Conservation (phyloP, 2,329 filamentous ascomycete species). For the Colletotrichum coccodes region DNA sequence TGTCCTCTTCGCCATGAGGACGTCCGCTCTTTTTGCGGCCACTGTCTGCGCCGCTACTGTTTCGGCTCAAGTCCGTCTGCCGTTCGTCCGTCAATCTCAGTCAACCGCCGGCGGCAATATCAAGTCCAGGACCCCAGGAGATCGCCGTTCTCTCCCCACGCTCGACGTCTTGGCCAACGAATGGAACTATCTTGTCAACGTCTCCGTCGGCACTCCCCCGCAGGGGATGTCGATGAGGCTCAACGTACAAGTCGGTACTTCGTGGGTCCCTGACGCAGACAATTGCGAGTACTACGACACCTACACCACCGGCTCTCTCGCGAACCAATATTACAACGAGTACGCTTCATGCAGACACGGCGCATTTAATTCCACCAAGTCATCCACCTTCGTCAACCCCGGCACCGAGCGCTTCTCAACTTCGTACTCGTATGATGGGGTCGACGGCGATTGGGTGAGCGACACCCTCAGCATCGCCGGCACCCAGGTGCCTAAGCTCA, state of each 20-base stretch:
- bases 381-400: slow-evolving; percentile 58
- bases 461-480: slow-evolving; percentile 65
- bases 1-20: not conserved
- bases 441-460: slow-evolving; percentile 35
- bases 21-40: slow-evolving; percentile 3
- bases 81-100: not conserved
- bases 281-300: not conserved
- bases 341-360: slow-evolving; percentile 6
- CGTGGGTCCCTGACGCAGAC: slow-evolving; percentile 3
- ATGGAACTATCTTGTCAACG: slow-evolving; percentile 19
- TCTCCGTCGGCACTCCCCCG: slow-evolving; percentile 25
- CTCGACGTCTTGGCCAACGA: not conserved
- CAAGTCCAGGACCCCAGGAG: not conserved
- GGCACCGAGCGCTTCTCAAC: slow-evolving; percentile 61
- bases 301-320: not conserved
- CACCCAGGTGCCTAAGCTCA: slow-evolving; percentile 55
- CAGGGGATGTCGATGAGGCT: slow-evolving; percentile 19
- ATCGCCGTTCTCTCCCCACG: not conserved
- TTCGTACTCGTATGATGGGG: slow-evolving; percentile 65
- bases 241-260: not conserved
- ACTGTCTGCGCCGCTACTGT: not conserved
- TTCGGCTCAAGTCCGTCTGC: slow-evolving; percentile 15
- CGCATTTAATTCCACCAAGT: slow-evolving; percentile 50
- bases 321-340: not conserved
- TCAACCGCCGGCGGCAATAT: not conserved